Conservation (phyloP, 768 basidiomycete genomes). For the Macrolepiota dolichaula region DNA sequence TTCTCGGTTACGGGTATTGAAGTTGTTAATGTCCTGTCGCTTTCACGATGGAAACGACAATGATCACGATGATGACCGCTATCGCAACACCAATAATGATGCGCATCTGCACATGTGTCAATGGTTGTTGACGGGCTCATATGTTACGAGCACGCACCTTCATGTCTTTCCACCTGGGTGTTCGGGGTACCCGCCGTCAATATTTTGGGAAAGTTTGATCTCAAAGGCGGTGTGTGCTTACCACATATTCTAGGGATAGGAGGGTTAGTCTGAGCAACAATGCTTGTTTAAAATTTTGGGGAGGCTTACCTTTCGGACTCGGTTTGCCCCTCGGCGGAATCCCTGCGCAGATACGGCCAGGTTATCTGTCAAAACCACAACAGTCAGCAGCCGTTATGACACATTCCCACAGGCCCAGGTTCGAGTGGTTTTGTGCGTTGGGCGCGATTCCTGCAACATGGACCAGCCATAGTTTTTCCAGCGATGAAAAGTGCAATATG, state of each 20-base stretch:
- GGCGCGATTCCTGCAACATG: background rate
- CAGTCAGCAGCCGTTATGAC: background rate
- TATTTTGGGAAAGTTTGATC: background rate
- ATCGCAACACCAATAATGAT: slow-evolving; percentile 93
- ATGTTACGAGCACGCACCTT: slow-evolving; percentile 51
- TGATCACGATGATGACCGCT: slow-evolving; percentile 88
- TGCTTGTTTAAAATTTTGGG: background rate
- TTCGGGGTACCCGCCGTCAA: slow-evolving; percentile 13
- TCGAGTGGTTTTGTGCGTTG: background rate
- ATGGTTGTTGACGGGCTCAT: slow-evolving; percentile 2
- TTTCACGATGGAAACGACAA: slow-evolving; percentile 93
- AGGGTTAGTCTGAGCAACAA: slow-evolving; percentile 7
- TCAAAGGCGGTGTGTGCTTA: slow-evolving; percentile 37
- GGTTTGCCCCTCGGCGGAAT: slow-evolving; percentile 95
- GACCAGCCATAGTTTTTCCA: background rate
- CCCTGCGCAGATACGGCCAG: slow-evolving; percentile 98
- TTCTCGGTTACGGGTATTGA: slow-evolving; percentile 1
- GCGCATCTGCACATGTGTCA: slow-evolving; percentile 66
- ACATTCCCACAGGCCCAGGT: background rate
- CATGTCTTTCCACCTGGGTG: slow-evolving; percentile 94
- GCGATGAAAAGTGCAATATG: background rate
- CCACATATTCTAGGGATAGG: slow-evolving; percentile 76
- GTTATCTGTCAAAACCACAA: slow-evolving; percentile 64
- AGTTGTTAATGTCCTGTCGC: slow-evolving; percentile 53
- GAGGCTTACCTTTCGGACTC: slow-evolving; percentile 84